Percentiles rank a stretch among this genome's conserved stretches.
phyloP scores from a whole-genome alignment of 805 yeast species.

The Candida ovalis region DNA sequence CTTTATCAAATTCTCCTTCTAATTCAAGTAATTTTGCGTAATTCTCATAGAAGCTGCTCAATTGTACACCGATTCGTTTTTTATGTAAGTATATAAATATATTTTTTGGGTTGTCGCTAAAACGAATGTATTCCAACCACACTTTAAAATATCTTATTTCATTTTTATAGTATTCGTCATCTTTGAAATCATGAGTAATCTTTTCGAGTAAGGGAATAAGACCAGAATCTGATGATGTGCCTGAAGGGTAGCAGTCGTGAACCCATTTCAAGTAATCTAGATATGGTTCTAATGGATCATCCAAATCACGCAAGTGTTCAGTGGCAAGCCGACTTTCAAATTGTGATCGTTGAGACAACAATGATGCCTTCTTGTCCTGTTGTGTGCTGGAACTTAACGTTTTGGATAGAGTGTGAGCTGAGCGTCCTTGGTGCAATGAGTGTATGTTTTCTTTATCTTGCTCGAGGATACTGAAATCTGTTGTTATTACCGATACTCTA shows the following conservation, averaged over 20 bases:
- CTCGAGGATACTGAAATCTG: slow-evolving; percentile 40
- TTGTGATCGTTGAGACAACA: slow-evolving; percentile 34
- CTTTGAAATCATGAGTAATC: slow-evolving; percentile 66
- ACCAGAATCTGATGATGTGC: slow-evolving; percentile 57
- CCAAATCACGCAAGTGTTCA: slow-evolving; percentile 50
- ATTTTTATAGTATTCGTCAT: slow-evolving; percentile 64
- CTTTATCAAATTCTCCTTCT: slow-evolving; percentile 45
- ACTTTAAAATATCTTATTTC: slow-evolving; percentile 77
- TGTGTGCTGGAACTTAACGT: slow-evolving; percentile 32
- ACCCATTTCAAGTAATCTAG: slow-evolving; percentile 77
- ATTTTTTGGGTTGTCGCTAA: slow-evolving; percentile 66
- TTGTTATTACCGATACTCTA: slow-evolving; percentile 1
- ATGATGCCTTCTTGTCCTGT: slow-evolving; percentile 6
- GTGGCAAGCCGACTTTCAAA: slow-evolving; percentile 48
- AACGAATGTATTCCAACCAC: slow-evolving; percentile 76
- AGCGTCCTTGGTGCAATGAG: slow-evolving; percentile 64
- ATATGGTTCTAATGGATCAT: slow-evolving; percentile 79
- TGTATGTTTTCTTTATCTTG: slow-evolving; percentile 72
- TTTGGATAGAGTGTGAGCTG: slow-evolving; percentile 53
- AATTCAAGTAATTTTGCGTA: slow-evolving; percentile 64
- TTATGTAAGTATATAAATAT: slow-evolving; percentile 67
- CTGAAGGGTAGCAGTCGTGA: slow-evolving; percentile 58
- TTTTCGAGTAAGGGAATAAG: slow-evolving; percentile 62
- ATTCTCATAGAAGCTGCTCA: slow-evolving; percentile 75
- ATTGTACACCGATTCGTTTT: slow-evolving; percentile 62